Evolutionary conservation across 768 basidiomycete species (phyloP), one percentile per base, ranked within the genome.

Genomic region (Hortiboletus flavorubellus): DNA sequence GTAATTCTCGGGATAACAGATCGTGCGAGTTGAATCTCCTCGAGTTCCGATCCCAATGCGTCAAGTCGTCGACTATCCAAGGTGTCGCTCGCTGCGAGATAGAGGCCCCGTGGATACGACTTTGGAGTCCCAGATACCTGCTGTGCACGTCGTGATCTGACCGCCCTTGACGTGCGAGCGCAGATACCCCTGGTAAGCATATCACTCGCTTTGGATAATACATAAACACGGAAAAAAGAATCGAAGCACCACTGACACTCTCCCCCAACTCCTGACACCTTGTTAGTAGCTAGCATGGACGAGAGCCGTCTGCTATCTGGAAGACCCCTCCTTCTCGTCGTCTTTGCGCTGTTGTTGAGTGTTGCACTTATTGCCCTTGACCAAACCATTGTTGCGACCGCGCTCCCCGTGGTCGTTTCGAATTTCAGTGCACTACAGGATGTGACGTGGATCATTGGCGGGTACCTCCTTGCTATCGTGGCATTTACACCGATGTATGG

Each of bases 381-480:
- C 35, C 55, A 54, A 0, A 86, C 83, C 0, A 82, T 89, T n/a
- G 82, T 86, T 8, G 68, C 78, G 21, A 78, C 78, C 1, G 88
- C 87, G 65, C 74, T 84, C 46, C 81, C 86, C 0, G 54, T 50
- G 9, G 55, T 56, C 21, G 44, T 56, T 41, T 60, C 54, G 16
- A 30, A 57, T 33, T 60, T 57, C 43, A 45, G 53, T 38, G 53
- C 55, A 18, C 53, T 62, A 8, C 55, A 62, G 30, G 53, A 60
- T 31, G 60, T 29, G n/a, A 60, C 54, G 5, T 89, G 86, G 86
- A 84, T 89, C 15, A 86, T 83, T 0, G 85, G 84, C 0, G 79
- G 82, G 1, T 89, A 87, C 65, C 75, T 89, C 12, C 71, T 86
- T 37, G 85, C 85, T 0, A 80, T 80, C 0, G 54, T 56, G 26